Base-by-base conservation (phyloP, 371 early-diverging fungal species). In the Saksenaea vasiformis region DNA sequence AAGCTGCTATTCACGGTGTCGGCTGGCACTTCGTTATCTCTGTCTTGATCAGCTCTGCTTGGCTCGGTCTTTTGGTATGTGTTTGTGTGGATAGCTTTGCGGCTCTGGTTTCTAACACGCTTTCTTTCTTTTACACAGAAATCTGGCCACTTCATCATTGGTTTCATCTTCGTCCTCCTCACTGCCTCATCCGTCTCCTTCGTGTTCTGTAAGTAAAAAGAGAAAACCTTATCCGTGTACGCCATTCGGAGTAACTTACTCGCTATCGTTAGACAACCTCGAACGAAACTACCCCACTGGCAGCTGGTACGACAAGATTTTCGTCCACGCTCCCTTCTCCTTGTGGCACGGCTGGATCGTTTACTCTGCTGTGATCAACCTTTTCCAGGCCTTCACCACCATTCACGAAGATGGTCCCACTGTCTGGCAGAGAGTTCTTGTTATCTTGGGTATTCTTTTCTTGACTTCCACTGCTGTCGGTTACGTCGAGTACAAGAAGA, bases 271-370 rank as follows among this genome's bases (percentile, higher is more conserved):
- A 79, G 80, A 85, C 73, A 71, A 81, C 60, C 78, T 86, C 39
- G 71, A 77, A 65, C 68, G 76, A 36, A 59, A 77, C 39, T 72
- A 74, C 35, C 75, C 82, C 17, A 66, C 81, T 19, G 61, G 61
- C n/a, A 77, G 74, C 34, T 71, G 74, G 69, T 64, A 59, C 27
- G 85, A 89, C 44, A 74, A 71, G 39, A 34, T 89, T 63, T 85
- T 88, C 54, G 72, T 90, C 61, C 91, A 89, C 69, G 83, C 87
- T 41, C 91, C 91, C 41, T 85, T 90, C 76, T 87, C 88, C 41
- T 73, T 90, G 53, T 89, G 83, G 79, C 89, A 90, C 75, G 91
- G 84, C 44, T 86, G 87, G 83, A 76, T 87, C 43, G 79, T 84
- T 51, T 87, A 84, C 55, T 68, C 86, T 47, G 71, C 78, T 66